These are phyloP conservation scores for Grigorovia transvaalensis DNA, from an alignment of 805 yeast genomes.

Conservation along the genomic window DNA sequence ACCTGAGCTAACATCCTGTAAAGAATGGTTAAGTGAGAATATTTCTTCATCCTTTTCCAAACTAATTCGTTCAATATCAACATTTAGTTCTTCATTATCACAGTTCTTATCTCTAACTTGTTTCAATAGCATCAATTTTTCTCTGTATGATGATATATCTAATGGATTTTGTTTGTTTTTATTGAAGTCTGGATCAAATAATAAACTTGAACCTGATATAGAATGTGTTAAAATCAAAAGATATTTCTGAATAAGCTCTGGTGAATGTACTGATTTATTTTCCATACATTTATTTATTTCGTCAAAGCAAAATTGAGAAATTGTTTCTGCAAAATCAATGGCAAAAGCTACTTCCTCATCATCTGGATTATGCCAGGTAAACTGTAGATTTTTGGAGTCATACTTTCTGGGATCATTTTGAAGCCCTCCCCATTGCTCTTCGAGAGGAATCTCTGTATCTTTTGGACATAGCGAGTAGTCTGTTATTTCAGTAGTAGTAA, in stretches of 20 bases:
- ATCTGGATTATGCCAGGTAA: constrained; percentile 71
- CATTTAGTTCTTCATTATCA: constrained; percentile 29
- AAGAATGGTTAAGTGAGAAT: constrained; percentile 16
- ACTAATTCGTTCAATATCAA: constrained; percentile 30
- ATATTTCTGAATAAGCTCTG: constrained; percentile 46
- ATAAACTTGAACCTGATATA: constrained; percentile 56
- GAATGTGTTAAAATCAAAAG: constrained; percentile 49
- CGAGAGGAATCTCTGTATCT: constrained; percentile 28
- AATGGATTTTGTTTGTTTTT: constrained; percentile 16
- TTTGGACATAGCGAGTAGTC: constrained; percentile 48
- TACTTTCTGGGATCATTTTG: constrained; percentile 49
- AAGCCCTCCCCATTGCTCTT: constrained; percentile 65
- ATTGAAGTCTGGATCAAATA: constrained; percentile 64
- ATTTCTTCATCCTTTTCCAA: constrained; percentile 23
- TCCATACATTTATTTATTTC: constrained; percentile 32
- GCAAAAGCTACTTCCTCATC: constrained; percentile 49
- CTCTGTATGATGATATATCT: constrained; percentile 6
- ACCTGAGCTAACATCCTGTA: constrained; percentile 2
- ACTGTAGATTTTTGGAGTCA: constrained; percentile 36
- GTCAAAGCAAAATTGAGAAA: constrained; percentile 35
- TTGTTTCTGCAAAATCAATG: constrained; percentile 41
- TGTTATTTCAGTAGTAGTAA: constrained; percentile 48
- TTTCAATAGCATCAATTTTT: constrained; percentile 16
- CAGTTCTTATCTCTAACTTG: constrained; percentile 29
- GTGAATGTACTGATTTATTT: constrained; percentile 11